phyloP scores from a whole-genome alignment of 345 rosid genomes.

The Salix arbutifolia region DNA sequence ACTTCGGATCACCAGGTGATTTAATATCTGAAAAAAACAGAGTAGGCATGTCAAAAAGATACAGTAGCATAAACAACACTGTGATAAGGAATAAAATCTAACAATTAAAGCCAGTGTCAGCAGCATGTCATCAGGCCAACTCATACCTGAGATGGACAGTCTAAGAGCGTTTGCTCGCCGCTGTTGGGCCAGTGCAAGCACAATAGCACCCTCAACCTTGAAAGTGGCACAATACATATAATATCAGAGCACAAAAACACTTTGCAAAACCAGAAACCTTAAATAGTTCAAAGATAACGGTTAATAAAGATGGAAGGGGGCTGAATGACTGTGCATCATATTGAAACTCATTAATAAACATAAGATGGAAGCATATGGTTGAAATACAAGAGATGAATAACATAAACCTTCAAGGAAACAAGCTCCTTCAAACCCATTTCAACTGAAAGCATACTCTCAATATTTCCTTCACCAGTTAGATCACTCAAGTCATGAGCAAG shows the following conservation, averaged over 20 bases:
- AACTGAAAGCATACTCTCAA: constrained; percentile 95
- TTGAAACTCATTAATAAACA: background rate
- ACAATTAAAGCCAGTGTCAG: background rate
- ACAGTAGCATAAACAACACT: background rate
- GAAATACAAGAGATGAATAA: background rate
- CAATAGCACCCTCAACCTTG: constrained; percentile 34
- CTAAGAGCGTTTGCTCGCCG: constrained; percentile 49
- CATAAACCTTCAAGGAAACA: constrained; percentile 77
- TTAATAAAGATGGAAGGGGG: background rate
- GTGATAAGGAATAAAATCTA: background rate
- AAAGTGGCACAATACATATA: background rate
- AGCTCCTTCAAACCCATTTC: constrained; percentile 95
- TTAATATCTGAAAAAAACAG: constrained; percentile 59
- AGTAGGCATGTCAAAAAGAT: background rate
- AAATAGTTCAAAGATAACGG: background rate
- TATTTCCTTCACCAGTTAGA: constrained; percentile 92
- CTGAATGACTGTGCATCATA: background rate
- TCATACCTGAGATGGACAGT: constrained; percentile 59
- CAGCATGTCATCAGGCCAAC: background rate
- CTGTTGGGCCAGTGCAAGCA: constrained; percentile 30
- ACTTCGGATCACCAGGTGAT: constrained; percentile 80
- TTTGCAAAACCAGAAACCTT: background rate
- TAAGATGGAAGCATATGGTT: background rate
- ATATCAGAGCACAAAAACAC: background rate
- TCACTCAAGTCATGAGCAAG: constrained; percentile 53